Conservation (phyloP, 164 flowering plant species). For the Vitis rotundifolia region DNA sequence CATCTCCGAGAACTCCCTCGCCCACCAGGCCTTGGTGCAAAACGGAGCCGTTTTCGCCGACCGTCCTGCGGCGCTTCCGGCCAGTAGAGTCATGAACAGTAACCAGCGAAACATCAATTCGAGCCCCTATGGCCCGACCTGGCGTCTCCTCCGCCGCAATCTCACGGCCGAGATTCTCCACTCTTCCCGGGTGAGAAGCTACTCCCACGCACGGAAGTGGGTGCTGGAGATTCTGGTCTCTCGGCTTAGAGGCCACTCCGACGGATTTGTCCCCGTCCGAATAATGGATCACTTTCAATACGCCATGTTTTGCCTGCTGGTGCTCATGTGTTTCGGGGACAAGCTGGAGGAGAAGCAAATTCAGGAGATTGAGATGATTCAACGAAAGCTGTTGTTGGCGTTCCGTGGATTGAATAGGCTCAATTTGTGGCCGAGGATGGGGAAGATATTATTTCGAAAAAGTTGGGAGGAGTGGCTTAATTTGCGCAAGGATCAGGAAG, state of each 20-base stretch:
- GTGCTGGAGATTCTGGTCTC: constrained; percentile 21
- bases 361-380: constrained; percentile 18
- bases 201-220: constrained; percentile 27
- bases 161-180: constrained; percentile 35
- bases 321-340: constrained; percentile 50
- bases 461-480: constrained; percentile 19
- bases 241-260: constrained; percentile 6
- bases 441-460: constrained; percentile 25
- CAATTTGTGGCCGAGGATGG: constrained; percentile 25
- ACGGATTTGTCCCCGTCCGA: constrained; percentile 7
- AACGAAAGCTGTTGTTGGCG: constrained; percentile 11
- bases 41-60: constrained; percentile 41
- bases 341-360: constrained; percentile 30
- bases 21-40: constrained; percentile 38
- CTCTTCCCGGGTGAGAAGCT: constrained; percentile 34
- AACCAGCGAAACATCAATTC: constrained; percentile 29
- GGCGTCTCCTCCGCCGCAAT: constrained; percentile 50
- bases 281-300: constrained; percentile 24
- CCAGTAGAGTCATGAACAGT: constrained; percentile 11
- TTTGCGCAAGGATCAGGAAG: constrained; percentile 19
- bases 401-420: constrained; percentile 13
- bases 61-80: constrained; percentile 26
- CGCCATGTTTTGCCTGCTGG: constrained; percentile 37
- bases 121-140: constrained; percentile 39
- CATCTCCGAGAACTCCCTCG: constrained; percentile 24